Percentiles rank a stretch among this genome's conserved stretches.
These are phyloP conservation scores for Dictyostelium brefeldianum DNA, from an alignment of 78 protist species.

Conservation along the genomic window DNA sequence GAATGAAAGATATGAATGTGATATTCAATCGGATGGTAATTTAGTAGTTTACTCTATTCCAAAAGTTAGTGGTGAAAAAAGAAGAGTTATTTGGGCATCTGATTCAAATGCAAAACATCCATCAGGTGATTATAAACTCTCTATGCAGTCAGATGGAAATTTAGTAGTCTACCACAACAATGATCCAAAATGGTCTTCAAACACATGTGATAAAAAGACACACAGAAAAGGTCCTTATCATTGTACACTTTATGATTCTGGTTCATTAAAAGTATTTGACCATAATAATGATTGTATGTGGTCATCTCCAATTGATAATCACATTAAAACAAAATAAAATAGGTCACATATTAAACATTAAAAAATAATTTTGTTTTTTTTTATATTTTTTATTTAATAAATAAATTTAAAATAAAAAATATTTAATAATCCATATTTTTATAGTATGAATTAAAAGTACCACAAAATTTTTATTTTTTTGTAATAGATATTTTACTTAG, in stretches of 20 bases:
- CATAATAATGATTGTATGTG: background rate
- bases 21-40: background rate
- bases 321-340: too few species aligned
- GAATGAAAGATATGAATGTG: background rate
- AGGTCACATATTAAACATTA: too few species aligned
- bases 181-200: constrained; percentile 37
- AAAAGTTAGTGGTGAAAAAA: background rate
- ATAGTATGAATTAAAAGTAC: too few species aligned
- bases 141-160: constrained; percentile 38
- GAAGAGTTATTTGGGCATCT: constrained; percentile 6
- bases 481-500: too few species aligned
- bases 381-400: too few species aligned
- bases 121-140: too few species aligned
- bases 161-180: constrained; percentile 19
- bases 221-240: background rate
- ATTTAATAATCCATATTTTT: too few species aligned
- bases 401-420: too few species aligned
- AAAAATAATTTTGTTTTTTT: too few species aligned
- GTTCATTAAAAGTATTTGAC: background rate
- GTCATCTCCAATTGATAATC: constrained; percentile 8
- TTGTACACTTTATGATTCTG: background rate
- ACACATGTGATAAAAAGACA: constrained; percentile 1
- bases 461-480: too few species aligned
- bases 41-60: background rate
- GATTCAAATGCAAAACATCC: background rate